Base-by-base conservation (phyloP, 805 yeast genomes). In the Dipodascopsis tothii region DNA sequence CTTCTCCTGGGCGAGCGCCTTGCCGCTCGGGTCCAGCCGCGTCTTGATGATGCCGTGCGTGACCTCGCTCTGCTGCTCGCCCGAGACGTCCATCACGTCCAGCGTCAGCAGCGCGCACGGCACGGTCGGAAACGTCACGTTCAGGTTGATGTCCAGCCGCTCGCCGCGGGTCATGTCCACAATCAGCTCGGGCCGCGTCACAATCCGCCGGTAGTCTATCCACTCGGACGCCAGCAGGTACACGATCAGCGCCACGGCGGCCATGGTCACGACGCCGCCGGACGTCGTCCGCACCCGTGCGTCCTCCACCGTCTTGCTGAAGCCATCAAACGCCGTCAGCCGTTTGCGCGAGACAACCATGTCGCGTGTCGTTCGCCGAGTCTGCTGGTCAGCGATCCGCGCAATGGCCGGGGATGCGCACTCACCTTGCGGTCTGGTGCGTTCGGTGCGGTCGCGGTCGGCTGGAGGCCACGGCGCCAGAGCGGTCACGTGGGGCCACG, bases 71-170 rank as follows among this genome's bases (percentile, higher is more conserved):
- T 85, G 92, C 41, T 79, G 57, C 55, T 88, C 95, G 3, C 97
- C 97, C 33, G 85, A 72, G 39, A 80, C 77, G 64, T 92, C 97
- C 79, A 92, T 77, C 30, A 88, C 75, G 62, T 92, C 98, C 63
- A 92, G 64, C 25, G 84, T 75, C 44, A 90, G 60, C 49, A 81
- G 56, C 44, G 81, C 94, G 63, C 98, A 92, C 2, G 98, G 96
- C 41, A 90, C 52, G 46, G 79, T 65, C 3, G 90, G 95, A 60
- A 92, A 92, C 1, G 84, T 72, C 35, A 92, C 71, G 62, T 92
- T 95, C 48, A 90, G 56, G 58, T 81, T 79, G 53, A 92, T 79
- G 42, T 81, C 86, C 63, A 92, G 68, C 53, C 81, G 77, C 58
- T 77, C 75, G 48, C 53, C 52, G 50, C 94, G 72, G 16, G 61